Evolutionary conservation across 2,329 filamentous ascomycete species (phyloP), one percentile per base, ranked within the genome.

Genomic region (Xylaria sp.): DNA sequence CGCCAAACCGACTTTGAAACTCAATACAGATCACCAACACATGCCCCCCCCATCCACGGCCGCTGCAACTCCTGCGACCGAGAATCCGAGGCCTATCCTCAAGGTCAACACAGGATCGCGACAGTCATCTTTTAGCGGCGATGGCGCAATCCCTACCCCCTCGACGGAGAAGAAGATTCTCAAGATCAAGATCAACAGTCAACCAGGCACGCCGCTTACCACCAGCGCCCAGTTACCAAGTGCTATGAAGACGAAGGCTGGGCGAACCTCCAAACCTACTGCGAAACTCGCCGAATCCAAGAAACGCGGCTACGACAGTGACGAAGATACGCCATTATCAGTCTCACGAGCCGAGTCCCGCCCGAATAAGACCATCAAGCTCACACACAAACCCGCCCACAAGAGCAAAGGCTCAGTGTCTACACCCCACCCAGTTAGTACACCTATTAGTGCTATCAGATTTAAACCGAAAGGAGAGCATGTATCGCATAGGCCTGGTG

Each of bases 401-500:
- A 73, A 70, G 51, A 79, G 59, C 58, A 84, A 78, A 56, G 74
- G 73, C 30, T 68, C 71, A 45, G 65, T 69, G 70, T 72, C 67
- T 73, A 75, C 63, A 72, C 77, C 77, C 69, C 54, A 78, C 7
- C 21, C 75, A 70, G 61, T 78, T 74, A 39, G 81, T 81, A 68
- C 83, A 78, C 36, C 82, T 67, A 58, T 74, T 4, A 75, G 65
- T 34, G 61, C 69, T 36, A 77, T 90, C 64, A 87, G 87, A 62
- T 81, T 93, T 65, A 91, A 89, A 75, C 84, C 88, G 57, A 89
- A 90, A 73, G 91, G 90, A n/a, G 87, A 89, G 70, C 85, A 88
- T 1, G 91, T 92, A 6, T 83, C 87, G 36, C 88, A 93, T 71
- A 89, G 90, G 4, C 87, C 89, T 1, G 96, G 96, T 60, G 93